Evolutionary conservation across 352 stramenopile species (phyloP).

Genomic region (Phytophthora constricta): DNA sequence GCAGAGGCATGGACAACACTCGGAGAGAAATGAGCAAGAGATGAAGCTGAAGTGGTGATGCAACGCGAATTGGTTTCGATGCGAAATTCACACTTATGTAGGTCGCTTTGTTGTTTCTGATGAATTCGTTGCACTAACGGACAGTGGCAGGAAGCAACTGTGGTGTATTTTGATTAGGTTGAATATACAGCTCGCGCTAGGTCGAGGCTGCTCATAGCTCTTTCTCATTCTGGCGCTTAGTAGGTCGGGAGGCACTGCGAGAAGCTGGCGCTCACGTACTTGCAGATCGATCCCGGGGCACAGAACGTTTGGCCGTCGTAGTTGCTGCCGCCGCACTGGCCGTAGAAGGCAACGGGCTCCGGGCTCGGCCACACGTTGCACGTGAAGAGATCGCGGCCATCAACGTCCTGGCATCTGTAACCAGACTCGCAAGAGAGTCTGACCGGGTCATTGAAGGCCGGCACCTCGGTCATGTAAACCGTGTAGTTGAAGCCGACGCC

Average conservation of each 20-base stretch:
- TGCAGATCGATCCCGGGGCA: constrained; percentile 30
- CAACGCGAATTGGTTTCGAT: background rate
- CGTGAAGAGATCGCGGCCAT: constrained; percentile 3
- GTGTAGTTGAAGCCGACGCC: constrained; percentile 30
- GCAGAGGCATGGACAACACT: background rate
- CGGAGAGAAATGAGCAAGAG: background rate
- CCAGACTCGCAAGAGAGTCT: constrained; percentile 24
- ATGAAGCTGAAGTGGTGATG: no score
- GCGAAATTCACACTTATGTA: no score
- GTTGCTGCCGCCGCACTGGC: constrained; percentile 28
- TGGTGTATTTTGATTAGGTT: no score
- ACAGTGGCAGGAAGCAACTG: no score
- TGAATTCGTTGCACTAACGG: no score
- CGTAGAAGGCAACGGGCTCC: constrained; percentile 29
- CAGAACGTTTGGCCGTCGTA: constrained; percentile 39
- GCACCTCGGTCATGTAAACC: constrained; percentile 25
- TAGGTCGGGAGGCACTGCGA: constrained; percentile 38
- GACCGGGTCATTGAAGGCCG: constrained; percentile 3
- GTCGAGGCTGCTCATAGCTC: background rate
- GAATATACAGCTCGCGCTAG: no score
- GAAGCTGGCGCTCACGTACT: constrained; percentile 35
- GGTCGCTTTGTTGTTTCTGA: background rate
- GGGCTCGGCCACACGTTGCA: constrained; percentile 34
- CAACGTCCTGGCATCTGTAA: constrained; percentile 24
- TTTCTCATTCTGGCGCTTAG: constrained; percentile 10